phyloP scores from a whole-genome alignment of 441 rosid genomes.

The Populus hybrid region DNA sequence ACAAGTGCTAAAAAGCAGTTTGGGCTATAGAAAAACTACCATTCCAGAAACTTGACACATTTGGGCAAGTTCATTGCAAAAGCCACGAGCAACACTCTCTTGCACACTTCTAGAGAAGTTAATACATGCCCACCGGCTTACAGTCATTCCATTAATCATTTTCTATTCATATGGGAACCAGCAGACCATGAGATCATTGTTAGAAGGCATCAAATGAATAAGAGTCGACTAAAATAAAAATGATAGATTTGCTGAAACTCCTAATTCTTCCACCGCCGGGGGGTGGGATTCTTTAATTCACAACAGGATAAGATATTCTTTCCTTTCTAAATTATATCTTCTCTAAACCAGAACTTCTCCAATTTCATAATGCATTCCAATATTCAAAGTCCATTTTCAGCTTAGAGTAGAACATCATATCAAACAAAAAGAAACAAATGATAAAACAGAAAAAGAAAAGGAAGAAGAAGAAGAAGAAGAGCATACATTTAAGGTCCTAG shows the following conservation, averaged over 20 bases:
- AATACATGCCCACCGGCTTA: constrained; percentile 41
- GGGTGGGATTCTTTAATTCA: not conserved
- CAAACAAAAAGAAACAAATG: not conserved
- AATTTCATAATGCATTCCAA: not conserved
- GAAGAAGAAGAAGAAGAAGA: not conserved
- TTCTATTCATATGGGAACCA: constrained; percentile 19
- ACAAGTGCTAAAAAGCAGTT: not conserved
- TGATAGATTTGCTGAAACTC: not conserved
- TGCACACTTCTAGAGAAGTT: constrained; percentile 37
- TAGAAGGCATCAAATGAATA: constrained; percentile 11
- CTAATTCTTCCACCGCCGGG: not conserved
- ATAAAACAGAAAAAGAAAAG: not conserved
- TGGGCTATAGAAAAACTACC: constrained; percentile 24
- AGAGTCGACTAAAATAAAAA: not conserved
- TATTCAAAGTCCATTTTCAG: not conserved
- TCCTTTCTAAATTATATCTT: not conserved
- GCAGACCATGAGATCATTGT: not conserved
- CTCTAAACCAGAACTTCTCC: not conserved
- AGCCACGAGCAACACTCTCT: constrained; percentile 27
- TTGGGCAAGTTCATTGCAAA: constrained; percentile 24
- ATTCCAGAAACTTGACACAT: constrained; percentile 30
- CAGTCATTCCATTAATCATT: constrained; percentile 42
- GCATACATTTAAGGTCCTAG: not conserved
- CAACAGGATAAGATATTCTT: not conserved
- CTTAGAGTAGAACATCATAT: not conserved